Conservation (phyloP, 140 eudicot genomes). For the Ambrosia hybrid region DNA sequence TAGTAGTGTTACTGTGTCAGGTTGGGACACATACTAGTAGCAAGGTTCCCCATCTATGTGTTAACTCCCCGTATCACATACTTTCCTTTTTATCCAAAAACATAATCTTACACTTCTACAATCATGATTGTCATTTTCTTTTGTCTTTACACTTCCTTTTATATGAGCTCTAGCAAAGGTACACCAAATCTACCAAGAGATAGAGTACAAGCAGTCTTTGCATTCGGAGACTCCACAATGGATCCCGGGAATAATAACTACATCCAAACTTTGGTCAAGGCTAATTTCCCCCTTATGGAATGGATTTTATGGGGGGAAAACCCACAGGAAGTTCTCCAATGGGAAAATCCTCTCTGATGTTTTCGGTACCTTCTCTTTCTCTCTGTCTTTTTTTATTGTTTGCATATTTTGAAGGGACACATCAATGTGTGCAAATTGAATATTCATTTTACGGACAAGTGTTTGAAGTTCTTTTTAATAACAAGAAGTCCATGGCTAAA, state of each 20-base stretch:
- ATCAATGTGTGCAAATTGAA: too few species aligned
- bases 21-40: too few species aligned
- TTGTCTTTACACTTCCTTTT: not conserved
- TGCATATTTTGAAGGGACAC: too few species aligned
- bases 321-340: slow-evolving; percentile 31
- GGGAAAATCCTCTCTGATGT: slow-evolving; percentile 27
- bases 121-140: slow-evolving; percentile 14
- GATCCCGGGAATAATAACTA: slow-evolving; percentile 33
- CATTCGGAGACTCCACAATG: slow-evolving; percentile 31
- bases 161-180: not conserved
- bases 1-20: too few species aligned
- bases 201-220: slow-evolving; percentile 39
- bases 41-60: too few species aligned
- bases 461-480: too few species aligned
- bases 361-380: slow-evolving; percentile 6
- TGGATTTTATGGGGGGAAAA: slow-evolving; percentile 29
- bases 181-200: slow-evolving; percentile 33
- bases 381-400: not conserved
- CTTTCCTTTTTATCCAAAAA: too few species aligned
- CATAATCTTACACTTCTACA: too few species aligned
- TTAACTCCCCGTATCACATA: too few species aligned
- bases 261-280: slow-evolving; percentile 17
- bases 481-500: too few species aligned
- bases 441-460: too few species aligned
- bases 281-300: slow-evolving; percentile 35